Evolutionary conservation across 129 eudicot species (phyloP).

Genomic region (Artemisia annua): DNA sequence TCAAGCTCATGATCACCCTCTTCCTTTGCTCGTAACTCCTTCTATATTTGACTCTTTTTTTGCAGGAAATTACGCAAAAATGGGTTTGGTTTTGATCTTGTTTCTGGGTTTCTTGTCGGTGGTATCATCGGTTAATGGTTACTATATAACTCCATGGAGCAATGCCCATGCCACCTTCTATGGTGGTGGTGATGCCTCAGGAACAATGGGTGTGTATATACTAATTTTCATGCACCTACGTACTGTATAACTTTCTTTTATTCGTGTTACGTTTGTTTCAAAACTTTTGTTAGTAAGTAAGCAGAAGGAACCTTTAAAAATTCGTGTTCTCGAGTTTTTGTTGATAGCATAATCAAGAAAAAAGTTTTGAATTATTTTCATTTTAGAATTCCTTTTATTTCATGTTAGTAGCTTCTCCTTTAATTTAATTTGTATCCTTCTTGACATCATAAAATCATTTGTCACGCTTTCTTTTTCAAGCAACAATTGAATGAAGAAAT

Average conservation of each 20-base stretch:
- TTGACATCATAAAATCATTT: too few relatives aligned
- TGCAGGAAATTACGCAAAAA: conserved; percentile 19
- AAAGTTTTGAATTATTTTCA: too few relatives aligned
- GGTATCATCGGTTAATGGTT: conserved; percentile 47
- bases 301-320: too few relatives aligned
- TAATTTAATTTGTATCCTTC: too few relatives aligned
- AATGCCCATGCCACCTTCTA: conserved; percentile 87
- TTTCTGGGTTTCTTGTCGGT: conserved; percentile 37
- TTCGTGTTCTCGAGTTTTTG: too few relatives aligned
- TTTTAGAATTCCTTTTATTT: too few relatives aligned
- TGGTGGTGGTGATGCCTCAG: conserved; percentile 92
- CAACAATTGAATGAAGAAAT: too few relatives aligned
- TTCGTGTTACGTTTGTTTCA: background rate
- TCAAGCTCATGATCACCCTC: conserved; percentile 25
- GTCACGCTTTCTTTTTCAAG: too few relatives aligned
- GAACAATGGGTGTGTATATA: conserved; percentile 70
- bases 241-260: background rate
- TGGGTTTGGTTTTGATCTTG: conserved; percentile 22
- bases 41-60: background rate
- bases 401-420: too few relatives aligned
- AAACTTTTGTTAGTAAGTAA: too few relatives aligned
- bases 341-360: too few relatives aligned
- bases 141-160: conserved; percentile 67
- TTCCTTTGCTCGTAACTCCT: conserved; percentile 24
- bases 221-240: conserved; percentile 1